These are phyloP conservation scores for Epichloe baconii DNA, from an alignment of 2,329 filamentous ascomycete genomes.

Conservation along the genomic window DNA sequence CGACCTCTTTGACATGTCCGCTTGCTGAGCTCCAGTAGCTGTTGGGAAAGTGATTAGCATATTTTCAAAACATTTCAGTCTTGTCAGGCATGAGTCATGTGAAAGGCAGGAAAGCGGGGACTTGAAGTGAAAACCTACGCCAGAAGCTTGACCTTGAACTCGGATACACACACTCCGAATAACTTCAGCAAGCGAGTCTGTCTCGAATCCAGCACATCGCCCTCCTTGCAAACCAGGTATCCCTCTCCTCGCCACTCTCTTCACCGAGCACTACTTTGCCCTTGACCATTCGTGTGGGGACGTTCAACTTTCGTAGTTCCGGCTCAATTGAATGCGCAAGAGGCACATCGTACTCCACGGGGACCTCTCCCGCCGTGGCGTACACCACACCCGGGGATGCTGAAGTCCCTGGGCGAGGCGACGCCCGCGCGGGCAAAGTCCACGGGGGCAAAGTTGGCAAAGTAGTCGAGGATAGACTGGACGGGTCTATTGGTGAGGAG, in stretches of 20 bases:
- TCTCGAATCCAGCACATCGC: slow-evolving; percentile 72
- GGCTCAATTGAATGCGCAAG: slow-evolving; percentile 83
- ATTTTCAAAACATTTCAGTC: not conserved
- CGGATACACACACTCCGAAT: slow-evolving; percentile 79
- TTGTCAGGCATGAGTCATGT: not conserved
- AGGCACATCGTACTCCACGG: slow-evolving; percentile 69
- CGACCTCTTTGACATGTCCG: slow-evolving; percentile 44
- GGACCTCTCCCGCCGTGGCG: slow-evolving; percentile 66
- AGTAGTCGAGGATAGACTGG: slow-evolving; percentile 55
- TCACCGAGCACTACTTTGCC: slow-evolving; percentile 67
- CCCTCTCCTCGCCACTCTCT: slow-evolving; percentile 37
- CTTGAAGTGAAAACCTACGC: slow-evolving; percentile 39
- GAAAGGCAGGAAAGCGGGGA: not conserved
- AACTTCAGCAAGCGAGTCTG: slow-evolving; percentile 91
- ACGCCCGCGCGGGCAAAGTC: slow-evolving; percentile 89
- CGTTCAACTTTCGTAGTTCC: slow-evolving; percentile 73
- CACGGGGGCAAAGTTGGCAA: slow-evolving; percentile 56
- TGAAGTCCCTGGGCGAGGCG: slow-evolving; percentile 59
- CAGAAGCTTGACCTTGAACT: slow-evolving; percentile 73
- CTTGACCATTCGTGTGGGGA: slow-evolving; percentile 80
- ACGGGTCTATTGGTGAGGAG: slow-evolving; percentile 75
- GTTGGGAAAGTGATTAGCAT: not conserved
- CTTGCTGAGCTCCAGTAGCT: slow-evolving; percentile 51
- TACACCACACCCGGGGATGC: slow-evolving; percentile 75
- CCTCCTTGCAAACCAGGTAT: slow-evolving; percentile 77